Evolutionary conservation across 352 stramenopile genomes (phyloP).

Genomic region (Phytopythium boreale): DNA sequence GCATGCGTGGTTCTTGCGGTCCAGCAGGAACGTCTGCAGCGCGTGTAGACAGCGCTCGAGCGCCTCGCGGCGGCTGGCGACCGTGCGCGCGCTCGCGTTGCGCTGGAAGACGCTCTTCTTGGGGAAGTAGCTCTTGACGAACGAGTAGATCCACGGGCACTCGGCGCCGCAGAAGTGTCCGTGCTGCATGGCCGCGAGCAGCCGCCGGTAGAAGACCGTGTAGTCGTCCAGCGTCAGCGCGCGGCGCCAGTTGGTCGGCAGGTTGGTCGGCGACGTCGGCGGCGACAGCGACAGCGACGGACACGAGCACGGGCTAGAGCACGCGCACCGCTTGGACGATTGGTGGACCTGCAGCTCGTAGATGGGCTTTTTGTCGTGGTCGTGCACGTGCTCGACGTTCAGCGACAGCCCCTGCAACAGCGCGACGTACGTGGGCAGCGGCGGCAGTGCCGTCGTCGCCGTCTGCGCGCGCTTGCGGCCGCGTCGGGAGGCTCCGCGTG

Average conservation of each 20-base stretch:
- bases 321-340: background rate
- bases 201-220: conserved; percentile 17
- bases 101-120: conserved; percentile 28
- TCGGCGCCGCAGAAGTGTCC: conserved; percentile 29
- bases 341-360: conserved; percentile 22
- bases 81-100: conserved; percentile 11
- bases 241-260: conserved; percentile 14
- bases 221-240: conserved; percentile 22
- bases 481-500: conserved; percentile 10
- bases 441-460: background rate
- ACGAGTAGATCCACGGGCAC: conserved; percentile 27
- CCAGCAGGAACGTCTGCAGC: conserved; percentile 23
- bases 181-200: conserved; percentile 21
- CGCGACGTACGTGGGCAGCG: conserved; percentile 23
- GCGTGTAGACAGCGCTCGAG: conserved; percentile 15
- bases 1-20: conserved; percentile 26
- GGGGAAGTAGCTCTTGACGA: conserved; percentile 26
- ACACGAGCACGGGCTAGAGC: background rate
- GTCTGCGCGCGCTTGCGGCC: conserved; percentile 16
- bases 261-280: background rate
- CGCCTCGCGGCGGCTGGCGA: conserved; percentile 14
- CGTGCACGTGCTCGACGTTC: conserved; percentile 9
- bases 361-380: conserved; percentile 8
- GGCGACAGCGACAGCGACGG: background rate
- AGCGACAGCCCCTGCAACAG: conserved; percentile 23